Conservation (phyloP, 2,329 filamentous ascomycete genomes). For the Catunica adiposa region DNA sequence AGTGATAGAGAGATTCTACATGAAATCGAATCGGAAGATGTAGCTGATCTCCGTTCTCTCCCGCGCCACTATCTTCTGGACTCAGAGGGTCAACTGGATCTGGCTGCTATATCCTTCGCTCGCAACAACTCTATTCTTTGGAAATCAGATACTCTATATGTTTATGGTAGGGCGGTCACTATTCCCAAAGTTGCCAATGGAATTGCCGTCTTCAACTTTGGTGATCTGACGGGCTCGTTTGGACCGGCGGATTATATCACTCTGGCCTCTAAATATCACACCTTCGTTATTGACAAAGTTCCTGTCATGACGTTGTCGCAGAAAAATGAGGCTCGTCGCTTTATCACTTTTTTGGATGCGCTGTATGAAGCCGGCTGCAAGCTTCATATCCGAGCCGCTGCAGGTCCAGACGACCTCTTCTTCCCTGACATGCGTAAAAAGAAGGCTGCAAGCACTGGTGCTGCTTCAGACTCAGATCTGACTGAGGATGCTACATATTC, state of each 20-base stretch:
- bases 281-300: slow-evolving; percentile 54
- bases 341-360: slow-evolving; percentile 68
- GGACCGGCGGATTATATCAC: slow-evolving; percentile 74
- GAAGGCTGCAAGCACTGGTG: not conserved
- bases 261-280: slow-evolving; percentile 64
- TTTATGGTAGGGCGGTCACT: slow-evolving; percentile 47
- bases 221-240: slow-evolving; percentile 48
- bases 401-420: slow-evolving; percentile 57
- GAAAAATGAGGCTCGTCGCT: slow-evolving; percentile 66
- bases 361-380: slow-evolving; percentile 71
- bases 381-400: slow-evolving; percentile 49
- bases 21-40: slow-evolving; percentile 3
- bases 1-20: not conserved
- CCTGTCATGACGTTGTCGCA: slow-evolving; percentile 49
- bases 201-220: slow-evolving; percentile 49
- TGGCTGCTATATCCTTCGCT: slow-evolving; percentile 12
- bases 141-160: slow-evolving; percentile 23
- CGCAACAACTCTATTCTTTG: not conserved
- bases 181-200: slow-evolving; percentile 43
- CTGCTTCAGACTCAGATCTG: slow-evolving; percentile 12
- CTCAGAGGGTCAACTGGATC: not conserved
- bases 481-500: slow-evolving; percentile 26
- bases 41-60: not conserved
- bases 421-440: slow-evolving; percentile 42
- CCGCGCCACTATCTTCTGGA: slow-evolving; percentile 8